Base-by-base conservation (phyloP, 148 eudicot genomes). In the Camellia sinensis region DNA sequence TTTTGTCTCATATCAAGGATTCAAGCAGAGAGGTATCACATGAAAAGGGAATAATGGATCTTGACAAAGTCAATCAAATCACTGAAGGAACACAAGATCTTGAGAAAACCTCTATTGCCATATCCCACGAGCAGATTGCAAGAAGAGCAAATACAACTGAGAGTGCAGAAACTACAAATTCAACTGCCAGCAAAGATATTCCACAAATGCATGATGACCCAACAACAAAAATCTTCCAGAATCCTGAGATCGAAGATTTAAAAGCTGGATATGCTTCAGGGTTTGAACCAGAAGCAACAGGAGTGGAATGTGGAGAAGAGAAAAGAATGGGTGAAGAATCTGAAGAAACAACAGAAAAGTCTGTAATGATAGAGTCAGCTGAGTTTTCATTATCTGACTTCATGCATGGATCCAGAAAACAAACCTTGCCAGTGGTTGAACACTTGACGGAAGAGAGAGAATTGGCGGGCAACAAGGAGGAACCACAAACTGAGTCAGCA, bases 341-440 rank as follows among this genome's bases (percentile, higher is more conserved):
- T 4, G 2, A 8, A n/a, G 81, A 82, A 76, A 61, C 75, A 75
- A 78, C 61, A 53, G 64, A 57, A 22, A 54, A 71, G 48, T 69
- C 80, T 18, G 57, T 65, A 65, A 57, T 80, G 64, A 77, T 18
- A 50, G 83, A 78, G 64, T 76, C 75, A 57, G 71, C 82, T 52
- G 37, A 50, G 75, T 48, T 60, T 71, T 80, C 80, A 74, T 57
- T 73, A 15, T 76, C 84, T 41, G 80, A 85, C 75, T 46, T 75
- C 61, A 57, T 65, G 78, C 80, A 85, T 45, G 61, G 17, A 66
- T 67, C 83, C n/a, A 14, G 19, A 29, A 71, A 80, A 68, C 80
- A 46, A 82, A 73, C 41, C 70, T n/a, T 75, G 17, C 71, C 73
- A 68, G 79, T 52, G 69, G 71, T 21, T 13, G 67, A 74, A 48